Conservation (phyloP, 139 green algal species). For the Coelastrella sp. region DNA sequence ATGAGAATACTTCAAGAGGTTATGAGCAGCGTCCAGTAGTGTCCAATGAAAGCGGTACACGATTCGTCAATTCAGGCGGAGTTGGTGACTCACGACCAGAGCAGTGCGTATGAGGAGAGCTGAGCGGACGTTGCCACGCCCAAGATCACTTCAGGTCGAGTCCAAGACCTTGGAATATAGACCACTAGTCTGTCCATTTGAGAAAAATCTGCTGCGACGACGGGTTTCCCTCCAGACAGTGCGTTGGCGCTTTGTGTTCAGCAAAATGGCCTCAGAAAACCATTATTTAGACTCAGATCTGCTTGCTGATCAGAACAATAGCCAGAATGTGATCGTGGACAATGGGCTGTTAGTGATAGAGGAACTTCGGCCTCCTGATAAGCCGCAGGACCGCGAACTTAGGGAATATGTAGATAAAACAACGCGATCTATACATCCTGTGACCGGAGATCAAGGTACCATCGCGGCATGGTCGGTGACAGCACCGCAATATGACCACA, state of each 20-base stretch:
- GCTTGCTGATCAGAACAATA: neutral
- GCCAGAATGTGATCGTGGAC: neutral
- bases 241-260: no score
- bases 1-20: no score
- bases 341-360: neutral
- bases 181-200: no score
- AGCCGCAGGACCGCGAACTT: neutral
- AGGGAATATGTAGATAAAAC: neutral
- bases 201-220: no score
- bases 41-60: slow-evolving; percentile 2
- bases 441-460: slow-evolving; percentile 29
- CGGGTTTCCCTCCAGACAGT: no score
- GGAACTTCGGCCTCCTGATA: neutral
- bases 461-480: neutral
- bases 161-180: no score
- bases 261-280: neutral
- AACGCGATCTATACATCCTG: slow-evolving; percentile 2
- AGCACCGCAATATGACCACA: no score
- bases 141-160: no score
- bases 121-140: neutral
- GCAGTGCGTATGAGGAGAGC: no score
- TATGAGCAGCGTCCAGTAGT: neutral
- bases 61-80: neutral
- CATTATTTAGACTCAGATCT: neutral
- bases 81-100: neutral